Base-by-base conservation (phyloP, 2,329 filamentous ascomycete genomes). In the Macrophomina phaseolina region DNA sequence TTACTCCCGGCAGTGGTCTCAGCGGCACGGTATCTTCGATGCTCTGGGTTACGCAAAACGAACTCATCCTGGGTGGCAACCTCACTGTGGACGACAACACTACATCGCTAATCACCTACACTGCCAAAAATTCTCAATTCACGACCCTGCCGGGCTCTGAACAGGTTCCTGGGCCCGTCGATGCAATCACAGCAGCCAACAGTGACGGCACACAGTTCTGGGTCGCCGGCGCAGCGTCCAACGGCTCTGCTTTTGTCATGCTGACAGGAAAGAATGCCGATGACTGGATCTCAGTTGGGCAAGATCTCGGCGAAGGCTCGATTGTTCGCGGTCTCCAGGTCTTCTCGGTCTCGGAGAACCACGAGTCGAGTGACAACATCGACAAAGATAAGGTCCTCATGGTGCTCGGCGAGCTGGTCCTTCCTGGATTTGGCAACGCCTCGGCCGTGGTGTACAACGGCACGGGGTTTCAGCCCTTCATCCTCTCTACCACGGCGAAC, bases 391-490 rank as follows among this genome's bases (percentile, higher is more conserved):
- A 95, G 76, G 85, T 88, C 4, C 86, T 99, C 42, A 86, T 99
- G 79, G 82, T 98, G 60, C 92, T 92, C n/a, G 95, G 95, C 46
- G 87, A 90, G 64, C 87, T 99, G 71, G 85, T 88, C 70, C 84
- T 98, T 18, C 87, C 90, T 0, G 81, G 82, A 58, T 93, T 93
- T 75, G 94, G 94, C 67, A 90, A 89, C 67, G 92, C 91, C 5
- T 97, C 94, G 14, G 93, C 92, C 8, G 94, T 90, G 7, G 82
- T 97, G 34, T 99, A 91, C 82, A 92, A 98, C 74, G 95, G 95
- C 72, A 92, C 89, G 11, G 81, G 83, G 2, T 89, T 94, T 75
- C 84, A 84, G 62, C 94, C 95, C 0, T 97, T 94, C 77, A 86
- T 93, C 48, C 85, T 99, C 49, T 90, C 88, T 53, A 62, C 45